Percentiles rank a stretch among this genome's conserved stretches.
phyloP scores from a whole-genome alignment of 2,329 filamentous ascomycete species.

The Xylaria sp. region DNA sequence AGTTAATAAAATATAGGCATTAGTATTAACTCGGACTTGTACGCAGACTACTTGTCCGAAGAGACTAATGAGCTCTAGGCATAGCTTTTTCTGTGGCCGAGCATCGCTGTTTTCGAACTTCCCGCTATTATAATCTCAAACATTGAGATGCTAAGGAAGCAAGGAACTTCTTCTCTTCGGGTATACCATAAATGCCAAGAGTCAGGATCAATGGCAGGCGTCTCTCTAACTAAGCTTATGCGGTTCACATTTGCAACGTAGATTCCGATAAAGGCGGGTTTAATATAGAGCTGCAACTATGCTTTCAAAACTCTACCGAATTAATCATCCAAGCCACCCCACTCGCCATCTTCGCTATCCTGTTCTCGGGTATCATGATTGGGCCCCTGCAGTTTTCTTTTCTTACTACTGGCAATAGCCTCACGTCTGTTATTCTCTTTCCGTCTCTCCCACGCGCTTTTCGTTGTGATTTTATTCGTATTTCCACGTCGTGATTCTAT shows the following conservation, averaged over 20 bases:
- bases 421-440: slow-evolving; percentile 74
- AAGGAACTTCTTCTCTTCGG: too few species aligned
- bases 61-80: background rate
- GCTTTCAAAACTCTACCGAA: background rate
- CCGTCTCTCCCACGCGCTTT: slow-evolving; percentile 79
- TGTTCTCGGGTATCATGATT: slow-evolving; percentile 45
- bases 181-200: too few species aligned
- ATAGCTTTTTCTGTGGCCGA: background rate
- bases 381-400: slow-evolving; percentile 57
- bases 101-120: too few species aligned
- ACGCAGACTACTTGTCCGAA: slow-evolving; percentile 15
- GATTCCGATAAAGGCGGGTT: background rate
- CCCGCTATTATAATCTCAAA: too few species aligned
- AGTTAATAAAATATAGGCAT: background rate
- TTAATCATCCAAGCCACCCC: slow-evolving; percentile 62
- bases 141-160: background rate
- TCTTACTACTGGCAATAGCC: slow-evolving; percentile 71
- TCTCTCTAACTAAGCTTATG: too few species aligned
- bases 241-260: background rate
- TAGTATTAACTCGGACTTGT: slow-evolving; percentile 18
- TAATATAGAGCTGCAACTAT: slow-evolving; percentile 11
- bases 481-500: slow-evolving; percentile 70
- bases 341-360: slow-evolving; percentile 53
- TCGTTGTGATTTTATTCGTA: slow-evolving; percentile 80
- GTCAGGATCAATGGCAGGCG: too few species aligned